phyloP scores from a whole-genome alignment of 2,329 filamentous ascomycete species.

The Sarocladiaceae sp. region DNA sequence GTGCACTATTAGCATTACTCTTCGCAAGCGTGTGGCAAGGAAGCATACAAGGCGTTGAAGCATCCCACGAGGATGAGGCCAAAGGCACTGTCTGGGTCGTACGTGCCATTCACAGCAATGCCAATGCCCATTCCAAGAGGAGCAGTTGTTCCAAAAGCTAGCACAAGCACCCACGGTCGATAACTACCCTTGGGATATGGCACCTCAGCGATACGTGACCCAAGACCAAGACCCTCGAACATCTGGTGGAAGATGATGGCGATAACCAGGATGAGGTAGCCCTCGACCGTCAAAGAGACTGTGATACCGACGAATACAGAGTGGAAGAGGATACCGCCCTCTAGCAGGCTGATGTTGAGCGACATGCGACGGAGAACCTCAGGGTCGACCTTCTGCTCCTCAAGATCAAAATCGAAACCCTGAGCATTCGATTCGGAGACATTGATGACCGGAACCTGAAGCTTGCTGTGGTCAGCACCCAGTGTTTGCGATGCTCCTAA shows the following conservation, averaged over 20 bases:
- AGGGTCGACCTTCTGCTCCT: slow-evolving; percentile 38
- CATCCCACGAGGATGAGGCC: slow-evolving; percentile 58
- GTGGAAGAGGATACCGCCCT: slow-evolving; percentile 74
- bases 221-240: slow-evolving; percentile 54
- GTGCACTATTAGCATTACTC: background rate
- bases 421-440: background rate
- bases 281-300: slow-evolving; percentile 60
- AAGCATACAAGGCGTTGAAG: slow-evolving; percentile 56
- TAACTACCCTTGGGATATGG: slow-evolving; percentile 49
- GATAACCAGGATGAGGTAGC: slow-evolving; percentile 59
- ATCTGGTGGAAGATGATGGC: slow-evolving; percentile 67
- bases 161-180: slow-evolving; percentile 54
- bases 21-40: slow-evolving; percentile 11
- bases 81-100: slow-evolving; percentile 57
- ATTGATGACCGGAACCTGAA: slow-evolving; percentile 6
- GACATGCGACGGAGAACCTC: slow-evolving; percentile 54
- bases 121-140: slow-evolving; percentile 61
- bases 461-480: slow-evolving; percentile 16
- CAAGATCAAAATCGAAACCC: slow-evolving; percentile 26
- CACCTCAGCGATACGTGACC: slow-evolving; percentile 63
- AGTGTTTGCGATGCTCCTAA: background rate
- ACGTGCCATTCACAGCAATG: slow-evolving; percentile 47
- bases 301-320: slow-evolving; percentile 72
- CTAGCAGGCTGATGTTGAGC: slow-evolving; percentile 67
- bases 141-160: slow-evolving; percentile 57